A percentile compares a stretch with the other conserved stretches of the same genome.
Evolutionary conservation across 768 basidiomycete species (phyloP).

Genomic region (Calocybe cyanea): DNA sequence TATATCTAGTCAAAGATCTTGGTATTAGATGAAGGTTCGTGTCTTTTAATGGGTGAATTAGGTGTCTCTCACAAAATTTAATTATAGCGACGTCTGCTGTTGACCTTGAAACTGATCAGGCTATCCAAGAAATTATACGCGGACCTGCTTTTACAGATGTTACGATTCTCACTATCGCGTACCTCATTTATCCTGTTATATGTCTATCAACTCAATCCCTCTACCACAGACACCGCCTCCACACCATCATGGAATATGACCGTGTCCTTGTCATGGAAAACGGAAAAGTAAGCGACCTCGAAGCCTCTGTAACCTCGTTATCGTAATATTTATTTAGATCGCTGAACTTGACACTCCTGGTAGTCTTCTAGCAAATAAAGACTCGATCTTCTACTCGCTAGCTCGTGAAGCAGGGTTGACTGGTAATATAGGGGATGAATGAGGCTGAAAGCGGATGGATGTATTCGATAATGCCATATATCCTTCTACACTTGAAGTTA

Average conservation of each 20-base stretch:
- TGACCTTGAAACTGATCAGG: conserved; percentile 85
- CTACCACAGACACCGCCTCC: conserved; percentile 61
- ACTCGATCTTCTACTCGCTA: conserved; percentile 58
- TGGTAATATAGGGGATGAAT: conserved; percentile 1
- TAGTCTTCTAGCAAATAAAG: conserved; percentile 52
- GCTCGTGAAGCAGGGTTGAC: conserved; percentile 61
- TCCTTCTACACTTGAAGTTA: too few species aligned
- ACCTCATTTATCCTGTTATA: conserved; percentile 23
- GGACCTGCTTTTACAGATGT: conserved; percentile 74
- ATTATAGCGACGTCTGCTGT: conserved; percentile 78
- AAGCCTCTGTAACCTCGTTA: not conserved
- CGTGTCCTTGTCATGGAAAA: conserved; percentile 78
- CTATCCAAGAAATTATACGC: conserved; percentile 84
- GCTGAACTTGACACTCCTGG: conserved; percentile 79
- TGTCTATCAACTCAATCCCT: not conserved
- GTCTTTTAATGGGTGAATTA: not conserved
- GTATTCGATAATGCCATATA: too few species aligned
- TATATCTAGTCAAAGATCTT: conserved; percentile 68
- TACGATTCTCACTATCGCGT: conserved; percentile 88
- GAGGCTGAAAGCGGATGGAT: too few species aligned
- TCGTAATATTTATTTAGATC: conserved; percentile 32
- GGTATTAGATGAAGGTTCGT: conserved; percentile 90
- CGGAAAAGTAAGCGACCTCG: conserved; percentile 49
- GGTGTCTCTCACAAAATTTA: conserved; percentile 7
- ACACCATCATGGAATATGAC: conserved; percentile 81